These are phyloP conservation scores for Laburnicola sp. DNA, from an alignment of 2,329 filamentous ascomycete genomes.

Conservation along the genomic window DNA sequence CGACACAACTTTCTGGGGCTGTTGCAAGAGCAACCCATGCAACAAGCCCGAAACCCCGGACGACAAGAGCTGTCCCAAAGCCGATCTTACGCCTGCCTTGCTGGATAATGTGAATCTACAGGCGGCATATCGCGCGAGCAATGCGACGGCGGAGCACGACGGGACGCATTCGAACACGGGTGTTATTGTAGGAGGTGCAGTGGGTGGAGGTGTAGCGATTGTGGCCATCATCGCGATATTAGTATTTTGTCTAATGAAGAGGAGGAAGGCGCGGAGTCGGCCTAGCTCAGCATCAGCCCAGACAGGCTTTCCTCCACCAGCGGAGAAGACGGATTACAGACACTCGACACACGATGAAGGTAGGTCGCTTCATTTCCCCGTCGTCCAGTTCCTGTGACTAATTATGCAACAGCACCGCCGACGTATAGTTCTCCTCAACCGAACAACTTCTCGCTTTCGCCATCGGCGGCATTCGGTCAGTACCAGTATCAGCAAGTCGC, in stretches of 20 bases:
- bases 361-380: slow-evolving; percentile 10
- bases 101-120: slow-evolving; percentile 26
- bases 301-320: slow-evolving; percentile 17
- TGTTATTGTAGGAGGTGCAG: slow-evolving; percentile 33
- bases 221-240: slow-evolving; percentile 31
- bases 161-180: slow-evolving; percentile 11
- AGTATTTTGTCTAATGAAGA: slow-evolving; percentile 28
- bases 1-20: slow-evolving; percentile 42
- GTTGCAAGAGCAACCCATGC: slow-evolving; percentile 46
- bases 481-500: slow-evolving; percentile 15
- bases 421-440: slow-evolving; percentile 28
- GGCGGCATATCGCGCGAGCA: slow-evolving; percentile 16
- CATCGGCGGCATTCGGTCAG: slow-evolving; percentile 17
- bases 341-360: slow-evolving; percentile 10
- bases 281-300: slow-evolving; percentile 11
- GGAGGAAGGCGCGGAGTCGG: slow-evolving; percentile 20
- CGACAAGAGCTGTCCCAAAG: slow-evolving; percentile 30
- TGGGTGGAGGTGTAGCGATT: slow-evolving; percentile 30
- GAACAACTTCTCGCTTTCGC: slow-evolving; percentile 19
- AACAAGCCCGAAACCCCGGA: slow-evolving; percentile 3
- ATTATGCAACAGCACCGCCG: slow-evolving; percentile 26
- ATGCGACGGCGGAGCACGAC: neutral
- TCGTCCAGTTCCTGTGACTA: slow-evolving; percentile 3
- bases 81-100: slow-evolving; percentile 33
- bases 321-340: slow-evolving; percentile 17